Base-by-base conservation (phyloP, 176 grass and related monocot species). In the Saccharum spontaneum region DNA sequence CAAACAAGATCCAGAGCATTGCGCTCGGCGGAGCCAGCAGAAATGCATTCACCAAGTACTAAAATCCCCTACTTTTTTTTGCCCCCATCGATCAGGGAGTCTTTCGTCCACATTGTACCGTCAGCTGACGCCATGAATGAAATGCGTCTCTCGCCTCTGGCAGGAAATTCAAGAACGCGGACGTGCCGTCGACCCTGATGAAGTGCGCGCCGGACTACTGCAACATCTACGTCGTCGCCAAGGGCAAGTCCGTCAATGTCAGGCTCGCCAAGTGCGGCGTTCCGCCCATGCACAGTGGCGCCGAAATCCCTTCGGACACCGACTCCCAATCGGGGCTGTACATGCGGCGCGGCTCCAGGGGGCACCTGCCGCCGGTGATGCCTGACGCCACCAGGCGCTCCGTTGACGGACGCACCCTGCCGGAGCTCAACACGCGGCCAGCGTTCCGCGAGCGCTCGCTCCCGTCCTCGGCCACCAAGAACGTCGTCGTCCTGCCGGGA, bases 111-210 rank as follows among this genome's bases (percentile, higher is more conserved):
- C 49, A 52, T 17, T 52, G 5, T 52, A 18, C n/a, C 3, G 57
- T 11, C 57, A 23, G 57, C n/a, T 54, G 50, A 54, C 6, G 50
- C 15, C 49, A 18, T 52, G 16, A 50, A 55, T 60, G n/a, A 52
- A 52, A 18, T 12, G n/a, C 22, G 14, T 49, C 46, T 49, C 4
- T 16, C 46, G 4, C 15, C 46, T 50, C 48, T 17, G 11, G 23
- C 91, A 92, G 94, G 93, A 98, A 95, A 71, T 95, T 93, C 80
- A 89, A 89, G 86, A 93, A 93, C 80, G 49, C 89, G 54, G 96
- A 95, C 83, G 91, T 98, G 86, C 87, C 93, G 37, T 90, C 93
- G 15, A 89, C 39, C 45, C 37, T 98, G 69, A 88, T 87, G 64
- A 95, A 95, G 77, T 69, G 65, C 12, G 83, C 88, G 22, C 90